Percentiles rank a stretch among this genome's conserved stretches.
These are phyloP conservation scores for Starmerella floris DNA, from an alignment of 805 yeast genomes.

Conservation along the genomic window DNA sequence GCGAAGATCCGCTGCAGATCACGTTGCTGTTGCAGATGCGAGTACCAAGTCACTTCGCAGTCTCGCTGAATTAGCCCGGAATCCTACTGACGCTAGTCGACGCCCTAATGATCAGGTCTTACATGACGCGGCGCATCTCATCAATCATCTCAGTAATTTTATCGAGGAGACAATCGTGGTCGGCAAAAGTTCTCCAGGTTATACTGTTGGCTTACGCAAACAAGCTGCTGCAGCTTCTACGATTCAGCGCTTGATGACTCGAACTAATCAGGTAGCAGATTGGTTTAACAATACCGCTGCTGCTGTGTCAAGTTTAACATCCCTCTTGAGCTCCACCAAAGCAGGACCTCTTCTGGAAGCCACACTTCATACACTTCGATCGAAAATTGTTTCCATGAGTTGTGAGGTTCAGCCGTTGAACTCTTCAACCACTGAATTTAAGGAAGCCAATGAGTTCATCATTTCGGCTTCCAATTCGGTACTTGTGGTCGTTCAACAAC, in stretches of 20 bases:
- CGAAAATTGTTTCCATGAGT: background rate
- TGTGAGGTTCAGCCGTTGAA: no score
- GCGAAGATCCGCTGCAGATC: constrained; percentile 7
- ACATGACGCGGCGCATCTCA: background rate
- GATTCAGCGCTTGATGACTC: background rate
- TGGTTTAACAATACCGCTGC: background rate
- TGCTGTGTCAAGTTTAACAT: background rate
- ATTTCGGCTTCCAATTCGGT: constrained; percentile 45
- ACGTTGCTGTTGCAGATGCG: background rate
- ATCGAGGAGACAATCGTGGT: background rate
- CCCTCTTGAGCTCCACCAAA: background rate
- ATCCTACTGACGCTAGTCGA: background rate
- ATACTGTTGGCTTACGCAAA: background rate
- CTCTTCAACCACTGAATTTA: no score
- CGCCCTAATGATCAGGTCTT: background rate
- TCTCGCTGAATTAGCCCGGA: background rate
- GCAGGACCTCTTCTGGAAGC: background rate
- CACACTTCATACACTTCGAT: background rate
- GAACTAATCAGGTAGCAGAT: background rate
- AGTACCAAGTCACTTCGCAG: background rate
- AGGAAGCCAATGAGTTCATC: constrained; percentile 23
- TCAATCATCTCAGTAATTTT: background rate
- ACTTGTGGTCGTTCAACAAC: constrained; percentile 53
- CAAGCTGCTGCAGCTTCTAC: background rate
- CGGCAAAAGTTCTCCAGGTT: background rate